Percentiles rank a stretch among this genome's conserved stretches.
These are phyloP conservation scores for Pseudoneurospora amorphoporcata DNA, from an alignment of 495 filamentous ascomycete genomes.

Conservation along the genomic window DNA sequence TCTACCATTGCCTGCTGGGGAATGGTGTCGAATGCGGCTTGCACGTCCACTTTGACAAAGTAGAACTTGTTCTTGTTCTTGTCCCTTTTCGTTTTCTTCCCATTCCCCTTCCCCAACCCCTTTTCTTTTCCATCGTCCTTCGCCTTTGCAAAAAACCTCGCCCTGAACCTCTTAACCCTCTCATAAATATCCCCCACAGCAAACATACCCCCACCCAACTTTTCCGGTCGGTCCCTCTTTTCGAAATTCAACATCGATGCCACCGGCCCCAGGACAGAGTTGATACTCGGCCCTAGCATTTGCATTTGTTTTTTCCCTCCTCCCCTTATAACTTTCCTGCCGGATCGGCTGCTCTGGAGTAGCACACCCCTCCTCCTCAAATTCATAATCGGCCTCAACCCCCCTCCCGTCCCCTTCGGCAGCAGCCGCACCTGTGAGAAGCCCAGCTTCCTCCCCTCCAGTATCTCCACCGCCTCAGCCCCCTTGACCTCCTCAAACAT, in stretches of 20 bases:
- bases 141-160: slow-evolving; percentile 16
- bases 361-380: slow-evolving; percentile 52
- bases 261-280: slow-evolving; percentile 65
- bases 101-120: background rate
- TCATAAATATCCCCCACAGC: slow-evolving; percentile 73
- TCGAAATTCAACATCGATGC: slow-evolving; percentile 71
- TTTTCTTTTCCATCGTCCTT: background rate
- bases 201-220: slow-evolving; percentile 66
- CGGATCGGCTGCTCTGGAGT: no score
- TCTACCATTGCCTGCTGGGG: slow-evolving; percentile 65
- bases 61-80: slow-evolving; percentile 31
- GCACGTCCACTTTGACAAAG: slow-evolving; percentile 88
- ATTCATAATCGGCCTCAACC: slow-evolving; percentile 76
- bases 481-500: slow-evolving; percentile 75
- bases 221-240: slow-evolving; percentile 43
- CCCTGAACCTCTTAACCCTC: slow-evolving; percentile 61
- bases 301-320: slow-evolving; percentile 25
- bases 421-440: slow-evolving; percentile 72
- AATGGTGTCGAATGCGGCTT: slow-evolving; percentile 91
- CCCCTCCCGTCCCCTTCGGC: slow-evolving; percentile 43
- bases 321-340: background rate
- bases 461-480: slow-evolving; percentile 44
- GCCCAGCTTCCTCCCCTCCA: slow-evolving; percentile 55
- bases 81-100: background rate
- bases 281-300: slow-evolving; percentile 64